Base-by-base conservation (phyloP, 2,329 filamentous ascomycete genomes). In the Teratosphaeria epicoccoides region DNA sequence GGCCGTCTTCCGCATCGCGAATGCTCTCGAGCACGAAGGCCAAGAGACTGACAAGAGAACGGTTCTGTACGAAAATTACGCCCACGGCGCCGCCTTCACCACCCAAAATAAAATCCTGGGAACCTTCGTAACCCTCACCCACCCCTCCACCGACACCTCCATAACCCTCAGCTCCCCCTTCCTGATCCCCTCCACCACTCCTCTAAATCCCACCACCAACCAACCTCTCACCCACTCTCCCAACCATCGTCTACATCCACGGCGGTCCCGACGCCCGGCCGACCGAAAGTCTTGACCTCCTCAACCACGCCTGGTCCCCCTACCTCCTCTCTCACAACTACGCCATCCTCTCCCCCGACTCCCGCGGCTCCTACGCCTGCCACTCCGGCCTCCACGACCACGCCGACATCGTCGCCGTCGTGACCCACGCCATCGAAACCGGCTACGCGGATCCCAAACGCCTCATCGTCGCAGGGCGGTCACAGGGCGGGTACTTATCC, bases 401-500 rank as follows among this genome's bases (percentile, higher is more conserved):
- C 47, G 58, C 59, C 4, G 71, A 73, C 50, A 53, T 72, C 0
- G 59, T 72, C 0, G 58, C 66, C 0, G 54, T 70, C 26, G 68
- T 65, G 0, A 57, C 71, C 17, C 45, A 63, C 20, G 67, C 67
- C 6, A 63, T 73, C 47, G 57, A 59, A 14, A 37, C 60, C 4
- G 65, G 68, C 0, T 62, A 64, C 2, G 64, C 66, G 0, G 62
- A 73, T 25, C 29, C 55, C 0, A 46, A 64, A 2, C 61, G 59
- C 2, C 55, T 73, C 1, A 56, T 69, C 1, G 66, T 71, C 0
- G 68, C 66, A 1, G 70, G 71, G 0, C 70, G 61, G 60, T 66
- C 63, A 22, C 68, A 72, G 53, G 71, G 70, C 9, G 71, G 71
- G 1, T 68, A 66, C 12, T 54, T 73, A 0, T 60, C 65, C 2